phyloP scores from a whole-genome alignment of 2,329 filamentous ascomycete genomes.

The Colletotrichum sojae region DNA sequence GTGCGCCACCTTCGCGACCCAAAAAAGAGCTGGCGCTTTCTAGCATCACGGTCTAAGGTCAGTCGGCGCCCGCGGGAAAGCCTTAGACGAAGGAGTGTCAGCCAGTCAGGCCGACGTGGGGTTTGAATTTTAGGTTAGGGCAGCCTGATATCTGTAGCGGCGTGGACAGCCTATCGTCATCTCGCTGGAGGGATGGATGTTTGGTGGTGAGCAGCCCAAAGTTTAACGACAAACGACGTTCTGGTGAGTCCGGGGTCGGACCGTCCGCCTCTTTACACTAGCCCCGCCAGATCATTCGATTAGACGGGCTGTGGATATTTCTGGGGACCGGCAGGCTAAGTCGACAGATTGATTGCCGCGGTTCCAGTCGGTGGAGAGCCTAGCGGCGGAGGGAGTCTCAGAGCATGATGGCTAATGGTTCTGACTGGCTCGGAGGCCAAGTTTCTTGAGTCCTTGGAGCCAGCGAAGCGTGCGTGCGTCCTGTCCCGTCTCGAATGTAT shows the following conservation, averaged over 20 bases:
- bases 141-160: neutral
- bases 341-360: constrained; percentile 28
- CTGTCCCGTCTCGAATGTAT: constrained; percentile 6
- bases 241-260: constrained; percentile 20
- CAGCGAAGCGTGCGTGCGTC: neutral
- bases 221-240: constrained; percentile 13
- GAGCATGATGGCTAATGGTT: constrained; percentile 5
- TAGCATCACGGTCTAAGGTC: constrained; percentile 14
- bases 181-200: constrained; percentile 7
- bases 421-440: constrained; percentile 17
- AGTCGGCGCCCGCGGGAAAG: constrained; percentile 7
- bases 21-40: constrained; percentile 18
- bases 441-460: constrained; percentile 1
- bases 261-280: constrained; percentile 11
- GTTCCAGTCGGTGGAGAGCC: constrained; percentile 24
- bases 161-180: constrained; percentile 25
- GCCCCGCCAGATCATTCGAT: constrained; percentile 29
- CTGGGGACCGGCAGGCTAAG: constrained; percentile 10
- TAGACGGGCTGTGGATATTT: constrained; percentile 27
- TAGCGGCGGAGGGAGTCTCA: constrained; percentile 14
- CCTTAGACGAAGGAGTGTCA: constrained; percentile 1
- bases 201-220: constrained; percentile 15
- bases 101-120: constrained; percentile 15
- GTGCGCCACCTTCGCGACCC: constrained; percentile 19
- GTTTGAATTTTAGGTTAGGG: neutral